Base-by-base conservation (phyloP, 1,284 basidiomycete genomes). In the Apiotrichum gracile region DNA sequence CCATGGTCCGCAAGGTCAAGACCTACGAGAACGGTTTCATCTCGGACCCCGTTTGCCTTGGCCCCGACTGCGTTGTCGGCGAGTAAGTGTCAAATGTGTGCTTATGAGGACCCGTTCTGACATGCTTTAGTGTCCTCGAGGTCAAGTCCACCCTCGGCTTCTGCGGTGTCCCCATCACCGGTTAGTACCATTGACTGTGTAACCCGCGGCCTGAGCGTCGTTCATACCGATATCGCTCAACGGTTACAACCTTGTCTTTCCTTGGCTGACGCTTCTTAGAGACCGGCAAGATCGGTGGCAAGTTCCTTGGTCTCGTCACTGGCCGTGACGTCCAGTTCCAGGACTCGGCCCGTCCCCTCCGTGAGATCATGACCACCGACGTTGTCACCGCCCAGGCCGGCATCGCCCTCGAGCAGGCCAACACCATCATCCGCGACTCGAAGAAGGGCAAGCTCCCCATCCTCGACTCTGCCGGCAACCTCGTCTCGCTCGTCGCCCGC, bases 11-110 rank as follows among this genome's bases (percentile, higher is more conserved):
- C 63, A 88, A 89, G 57, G 94, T 98, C 51, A 99, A 99, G 78
- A 88, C 93, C 70, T 91, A 91, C 74, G 93, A 97, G 77, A 98
- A 98, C 73, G 96, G 96, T 10, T 97, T 98, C 79, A 99, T 98
- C 75, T 84, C 89, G 51, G 91, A 97, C 69, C 94, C 96, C 37
- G 82, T 92, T 64, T 91, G 88, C 57, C 80, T 94, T 44, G 85
- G 84, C 22, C 89, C 91, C 1, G 75, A 82, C 41, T 82, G 89
- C 66, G 79, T 80, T 35, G 91, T 96, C 43, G 88, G 87, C 61
- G 89, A 97, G 67, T 70, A 58, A 67, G 69, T 68, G 8, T n/a
- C 39, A 16, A 26, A 26, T n/a, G 16, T 34, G 12, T 7, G 3
- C 13, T 4, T 3, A 16, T 29, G 29, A 17, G 29, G 21, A 21